Conservation (phyloP, 306 rosid genomes). For the Mucuna pruriens region DNA sequence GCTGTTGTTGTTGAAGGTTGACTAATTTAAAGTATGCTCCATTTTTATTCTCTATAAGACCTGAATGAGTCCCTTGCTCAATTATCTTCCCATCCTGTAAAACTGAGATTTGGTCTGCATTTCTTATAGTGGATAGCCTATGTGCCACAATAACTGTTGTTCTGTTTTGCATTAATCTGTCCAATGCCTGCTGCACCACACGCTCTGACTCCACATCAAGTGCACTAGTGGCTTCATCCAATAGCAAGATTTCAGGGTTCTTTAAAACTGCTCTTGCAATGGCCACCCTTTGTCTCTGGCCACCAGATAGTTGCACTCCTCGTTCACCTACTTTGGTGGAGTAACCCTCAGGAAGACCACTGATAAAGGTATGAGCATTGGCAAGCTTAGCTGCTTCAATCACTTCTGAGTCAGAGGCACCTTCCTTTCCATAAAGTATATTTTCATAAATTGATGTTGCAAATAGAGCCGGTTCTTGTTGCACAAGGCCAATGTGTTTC, state of each 20-base stretch:
- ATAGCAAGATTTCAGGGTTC: slow-evolving; percentile 81
- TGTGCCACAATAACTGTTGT: slow-evolving; percentile 95
- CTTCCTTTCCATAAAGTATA: slow-evolving; percentile 85
- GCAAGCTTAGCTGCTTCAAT: slow-evolving; percentile 92
- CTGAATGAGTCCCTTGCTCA: slow-evolving; percentile 87
- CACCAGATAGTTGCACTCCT: slow-evolving; percentile 94
- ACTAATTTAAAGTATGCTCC: slow-evolving; percentile 87
- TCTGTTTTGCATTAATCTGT: slow-evolving; percentile 81
- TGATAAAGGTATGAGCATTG: slow-evolving; percentile 84
- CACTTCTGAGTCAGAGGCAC: slow-evolving; percentile 84
- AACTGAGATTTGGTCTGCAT: slow-evolving; percentile 91
- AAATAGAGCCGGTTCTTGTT: slow-evolving; percentile 96
- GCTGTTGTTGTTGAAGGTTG: slow-evolving; percentile 91
- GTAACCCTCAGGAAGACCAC: slow-evolving; percentile 93
- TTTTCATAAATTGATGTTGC: slow-evolving; percentile 89
- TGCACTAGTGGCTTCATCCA: slow-evolving; percentile 95
- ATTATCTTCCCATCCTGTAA: slow-evolving; percentile 86
- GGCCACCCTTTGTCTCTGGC: slow-evolving; percentile 91
- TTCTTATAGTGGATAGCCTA: slow-evolving; percentile 84
- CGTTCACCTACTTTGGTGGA: slow-evolving; percentile 92
- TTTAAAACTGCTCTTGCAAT: slow-evolving; percentile 88
- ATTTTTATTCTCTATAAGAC: slow-evolving; percentile 70
- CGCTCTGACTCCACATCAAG: slow-evolving; percentile 89
- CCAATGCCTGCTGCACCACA: slow-evolving; percentile 84
- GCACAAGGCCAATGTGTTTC: slow-evolving; percentile 88